phyloP scores from a whole-genome alignment of 768 basidiomycete genomes.

The Floccularia luteovirens region DNA sequence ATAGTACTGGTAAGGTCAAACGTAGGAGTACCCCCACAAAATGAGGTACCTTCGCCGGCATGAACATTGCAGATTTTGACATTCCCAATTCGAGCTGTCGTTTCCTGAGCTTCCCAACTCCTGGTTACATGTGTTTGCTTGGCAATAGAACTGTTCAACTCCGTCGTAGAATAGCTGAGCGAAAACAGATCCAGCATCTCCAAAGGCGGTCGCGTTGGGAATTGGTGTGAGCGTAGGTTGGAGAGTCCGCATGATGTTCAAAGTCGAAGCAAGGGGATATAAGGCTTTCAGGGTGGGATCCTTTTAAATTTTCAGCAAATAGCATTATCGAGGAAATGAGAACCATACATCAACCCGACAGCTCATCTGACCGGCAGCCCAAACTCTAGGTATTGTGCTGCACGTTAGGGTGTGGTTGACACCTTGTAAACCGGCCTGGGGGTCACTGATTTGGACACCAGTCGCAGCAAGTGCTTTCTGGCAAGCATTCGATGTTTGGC shows the following conservation, averaged over 20 bases:
- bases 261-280: slow-evolving; percentile 60
- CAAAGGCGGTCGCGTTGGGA: slow-evolving; percentile 55
- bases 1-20: slow-evolving; percentile 55
- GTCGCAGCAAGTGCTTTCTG: slow-evolving; percentile 48
- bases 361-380: slow-evolving; percentile 75
- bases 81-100: slow-evolving; percentile 54
- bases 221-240: slow-evolving; percentile 64
- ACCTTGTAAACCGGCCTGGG: slow-evolving; percentile 16
- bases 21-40: slow-evolving; percentile 55
- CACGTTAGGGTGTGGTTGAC: slow-evolving; percentile 69
- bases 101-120: slow-evolving; percentile 25
- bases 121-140: slow-evolving; percentile 66
- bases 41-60: slow-evolving; percentile 63
- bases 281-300: slow-evolving; percentile 79
- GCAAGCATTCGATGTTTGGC: slow-evolving; percentile 60
- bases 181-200: slow-evolving; percentile 40
- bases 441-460: slow-evolving; percentile 22
- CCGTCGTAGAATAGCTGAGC: slow-evolving; percentile 76
- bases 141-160: slow-evolving; percentile 85
- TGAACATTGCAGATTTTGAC: slow-evolving; percentile 65
- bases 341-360: slow-evolving; percentile 74
- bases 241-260: slow-evolving; percentile 76
- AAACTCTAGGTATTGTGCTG: slow-evolving; percentile 63
- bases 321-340: background rate
- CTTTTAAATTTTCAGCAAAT: slow-evolving; percentile 24